Conservation (phyloP, 2,329 filamentous ascomycete genomes). For the Pseudogymnoascus sp. region DNA sequence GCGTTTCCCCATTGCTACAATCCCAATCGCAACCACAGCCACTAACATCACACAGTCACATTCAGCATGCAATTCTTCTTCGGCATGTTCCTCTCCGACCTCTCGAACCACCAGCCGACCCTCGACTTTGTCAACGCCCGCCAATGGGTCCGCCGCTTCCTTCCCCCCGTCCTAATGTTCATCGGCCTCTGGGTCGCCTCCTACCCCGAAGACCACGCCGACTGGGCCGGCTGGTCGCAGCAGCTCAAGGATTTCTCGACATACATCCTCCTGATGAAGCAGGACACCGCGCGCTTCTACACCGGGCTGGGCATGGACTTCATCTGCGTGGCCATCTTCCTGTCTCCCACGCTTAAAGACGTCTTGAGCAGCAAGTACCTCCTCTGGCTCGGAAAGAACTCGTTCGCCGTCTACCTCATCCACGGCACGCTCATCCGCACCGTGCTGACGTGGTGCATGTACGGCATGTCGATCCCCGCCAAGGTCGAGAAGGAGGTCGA, state of each 20-base stretch:
- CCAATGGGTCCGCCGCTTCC: constrained; percentile 35
- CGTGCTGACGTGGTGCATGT: constrained; percentile 53
- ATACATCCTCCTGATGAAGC: constrained; percentile 37
- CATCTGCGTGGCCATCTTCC: constrained; percentile 43
- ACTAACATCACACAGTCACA: constrained; percentile 25
- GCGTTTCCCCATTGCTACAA: constrained; percentile 21
- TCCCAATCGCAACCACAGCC: constrained; percentile 14
- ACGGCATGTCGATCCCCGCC: constrained; percentile 34
- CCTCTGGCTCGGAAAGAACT: constrained; percentile 55
- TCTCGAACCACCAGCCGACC: constrained; percentile 44
- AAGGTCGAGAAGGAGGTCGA: constrained; percentile 27
- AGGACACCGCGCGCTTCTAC: constrained; percentile 42
- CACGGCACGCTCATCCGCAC: constrained; percentile 54
- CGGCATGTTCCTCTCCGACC: constrained; percentile 53
- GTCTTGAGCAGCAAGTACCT: constrained; percentile 47
- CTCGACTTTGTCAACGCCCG: constrained; percentile 37
- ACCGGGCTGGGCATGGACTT: constrained; percentile 41
- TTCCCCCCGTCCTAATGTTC: constrained; percentile 42
- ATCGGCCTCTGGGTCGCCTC: constrained; percentile 50
- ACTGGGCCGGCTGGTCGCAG: constrained; percentile 47
- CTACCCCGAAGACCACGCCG: constrained; percentile 47
- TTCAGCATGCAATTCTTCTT: constrained; percentile 54
- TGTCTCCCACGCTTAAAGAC: constrained; percentile 42
- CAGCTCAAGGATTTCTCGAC: constrained; percentile 29
- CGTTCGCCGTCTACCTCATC: constrained; percentile 56